A percentile compares a stretch with the other conserved stretches of the same genome.
phyloP scores from a whole-genome alignment of 2,329 filamentous ascomycete species.

The Aspergillus tamarii region DNA sequence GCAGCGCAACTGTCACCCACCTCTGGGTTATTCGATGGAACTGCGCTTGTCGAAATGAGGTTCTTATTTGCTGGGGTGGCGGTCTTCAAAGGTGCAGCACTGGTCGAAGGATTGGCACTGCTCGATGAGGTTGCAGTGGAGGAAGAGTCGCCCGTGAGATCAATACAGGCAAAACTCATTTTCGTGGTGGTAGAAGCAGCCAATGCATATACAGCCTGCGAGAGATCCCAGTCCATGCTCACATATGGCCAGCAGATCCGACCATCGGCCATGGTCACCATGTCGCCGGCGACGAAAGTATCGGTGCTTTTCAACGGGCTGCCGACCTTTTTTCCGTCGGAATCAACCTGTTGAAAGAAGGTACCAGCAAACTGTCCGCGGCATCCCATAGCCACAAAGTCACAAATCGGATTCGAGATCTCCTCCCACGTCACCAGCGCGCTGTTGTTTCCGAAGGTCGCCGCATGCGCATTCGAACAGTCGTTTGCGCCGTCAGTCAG shows the following conservation, averaged over 20 bases:
- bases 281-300: conserved; percentile 64
- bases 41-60: not conserved
- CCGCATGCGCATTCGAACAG: conserved; percentile 62
- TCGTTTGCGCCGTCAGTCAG: conserved; percentile 57
- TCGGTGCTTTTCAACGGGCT: conserved; percentile 54
- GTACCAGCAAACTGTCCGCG: conserved; percentile 61
- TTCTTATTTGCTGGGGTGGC: not conserved
- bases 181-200: conserved; percentile 21
- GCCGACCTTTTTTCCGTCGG: conserved; percentile 56
- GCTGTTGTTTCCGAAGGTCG: conserved; percentile 55
- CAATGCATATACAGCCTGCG: conserved; percentile 30
- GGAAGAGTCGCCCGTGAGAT: conserved; percentile 6
- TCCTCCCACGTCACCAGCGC: conserved; percentile 66
- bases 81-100: not conserved
- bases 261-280: conserved; percentile 61
- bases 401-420: conserved; percentile 59
- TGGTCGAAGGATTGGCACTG: not conserved
- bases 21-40: not conserved
- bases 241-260: conserved; percentile 59
- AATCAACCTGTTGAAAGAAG: conserved; percentile 61
- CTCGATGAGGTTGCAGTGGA: not conserved
- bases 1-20: not conserved
- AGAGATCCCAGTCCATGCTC: conserved; percentile 46
- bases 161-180: conserved; percentile 33
- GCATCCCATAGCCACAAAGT: conserved; percentile 63